Evolutionary conservation across 495 filamentous ascomycete genomes (phyloP), one percentile per base, ranked within the genome.

Genomic region (Letharia columbiana): DNA sequence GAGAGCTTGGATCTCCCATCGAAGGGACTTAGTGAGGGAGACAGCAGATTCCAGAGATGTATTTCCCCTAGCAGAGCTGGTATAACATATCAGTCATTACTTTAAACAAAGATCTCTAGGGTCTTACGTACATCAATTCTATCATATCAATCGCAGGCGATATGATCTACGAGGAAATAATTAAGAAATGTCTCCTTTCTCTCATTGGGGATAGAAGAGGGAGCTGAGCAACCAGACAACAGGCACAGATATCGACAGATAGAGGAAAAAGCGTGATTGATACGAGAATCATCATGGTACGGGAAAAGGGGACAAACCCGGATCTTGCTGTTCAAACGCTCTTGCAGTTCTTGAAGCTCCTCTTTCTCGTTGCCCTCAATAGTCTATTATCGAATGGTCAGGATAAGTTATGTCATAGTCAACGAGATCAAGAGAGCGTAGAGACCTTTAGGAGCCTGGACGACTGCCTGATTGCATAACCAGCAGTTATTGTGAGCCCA

Each of bases 121-220:
- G 23, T 10, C 9, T 37, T 42, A 77, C 81, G 73, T 76, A 92
- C 88, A 94, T 95, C 68, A 97, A 80, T 73, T 96, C 91, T 64
- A 97, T 94, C 81, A 96, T 84, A 71, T 97, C 91, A 71, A 97
- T 95, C 3, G 92, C 89, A 7, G 92, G 92, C 33, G 91, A 91
- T 50, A 97, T 87, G 63, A 97, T 92, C 88, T 91, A 65, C 0
- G 4, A 31, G 2, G 12, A 54, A 31, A 37, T 33, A 20, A 17
- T 42, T 20, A 28, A 52, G 18, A 12, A 23, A 20, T 20, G 54
- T 18, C 17, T 20, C 17, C 13, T 57, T 57, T 7, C 15, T 33
- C 15, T 35, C 17, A 0, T 57, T 33, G 17, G 4, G 31, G 33
- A 20, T 1, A 5, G 20, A 35, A 8, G 9, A 37, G 13, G 13